phyloP scores from a whole-genome alignment of 2,329 filamentous ascomycete genomes.

The Polychaeton citri region DNA sequence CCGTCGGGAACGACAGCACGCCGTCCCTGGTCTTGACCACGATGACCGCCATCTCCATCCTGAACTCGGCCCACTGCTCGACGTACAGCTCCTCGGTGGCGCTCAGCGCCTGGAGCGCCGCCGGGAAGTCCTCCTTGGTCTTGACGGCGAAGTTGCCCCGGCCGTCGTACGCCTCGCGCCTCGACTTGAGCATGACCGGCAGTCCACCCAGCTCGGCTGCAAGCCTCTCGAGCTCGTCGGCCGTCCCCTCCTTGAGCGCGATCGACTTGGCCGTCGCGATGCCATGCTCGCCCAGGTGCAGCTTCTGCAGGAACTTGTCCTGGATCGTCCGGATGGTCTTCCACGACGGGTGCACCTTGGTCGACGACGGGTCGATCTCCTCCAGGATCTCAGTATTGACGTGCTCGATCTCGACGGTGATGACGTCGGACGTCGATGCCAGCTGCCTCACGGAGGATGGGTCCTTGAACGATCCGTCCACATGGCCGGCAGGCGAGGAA shows the following conservation, averaged over 20 bases:
- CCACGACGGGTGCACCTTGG: constrained; percentile 64
- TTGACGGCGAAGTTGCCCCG: constrained; percentile 58
- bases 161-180: constrained; percentile 88
- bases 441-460: constrained; percentile 63
- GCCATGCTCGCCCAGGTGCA: constrained; percentile 53
- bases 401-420: constrained; percentile 93
- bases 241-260: constrained; percentile 47
- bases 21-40: constrained; percentile 76
- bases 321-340: constrained; percentile 78
- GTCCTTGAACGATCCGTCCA: constrained; percentile 81
- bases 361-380: constrained; percentile 56
- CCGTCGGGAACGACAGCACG: constrained; percentile 66
- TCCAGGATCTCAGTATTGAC: constrained; percentile 82
- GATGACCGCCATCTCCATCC: constrained; percentile 83
- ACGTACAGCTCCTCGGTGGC: constrained; percentile 59
- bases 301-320: constrained; percentile 86
- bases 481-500: constrained; percentile 60
- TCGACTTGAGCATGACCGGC: constrained; percentile 85
- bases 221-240: constrained; percentile 49
- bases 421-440: constrained; percentile 61
- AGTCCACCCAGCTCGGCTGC: constrained; percentile 52
- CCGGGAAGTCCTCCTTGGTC: constrained; percentile 44
- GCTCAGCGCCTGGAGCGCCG: constrained; percentile 55
- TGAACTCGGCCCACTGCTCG: constrained; percentile 79
- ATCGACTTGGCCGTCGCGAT: constrained; percentile 63